Percentiles rank a stretch among this genome's conserved stretches.
Evolutionary conservation across 2,329 filamentous ascomycete species (phyloP).

Genomic region (Penicillium sp.): DNA sequence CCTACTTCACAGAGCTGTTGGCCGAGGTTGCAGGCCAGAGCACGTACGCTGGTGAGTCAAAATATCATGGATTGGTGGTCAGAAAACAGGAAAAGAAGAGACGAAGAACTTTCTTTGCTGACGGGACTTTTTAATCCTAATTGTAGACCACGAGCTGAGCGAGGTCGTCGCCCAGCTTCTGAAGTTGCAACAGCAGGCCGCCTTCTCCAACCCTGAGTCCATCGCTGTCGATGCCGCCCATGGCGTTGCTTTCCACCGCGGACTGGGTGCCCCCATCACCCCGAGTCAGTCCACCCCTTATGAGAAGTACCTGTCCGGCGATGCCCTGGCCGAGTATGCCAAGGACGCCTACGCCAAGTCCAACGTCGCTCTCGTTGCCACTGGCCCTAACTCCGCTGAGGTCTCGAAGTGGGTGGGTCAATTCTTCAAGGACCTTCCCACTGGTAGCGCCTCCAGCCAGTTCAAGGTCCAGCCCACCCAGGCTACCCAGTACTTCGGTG

Average conservation of each 20-base stretch:
- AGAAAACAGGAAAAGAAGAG: neutral
- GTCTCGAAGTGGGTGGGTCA: slow-evolving; percentile 85
- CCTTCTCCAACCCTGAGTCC: slow-evolving; percentile 57
- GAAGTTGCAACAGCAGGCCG: slow-evolving; percentile 67
- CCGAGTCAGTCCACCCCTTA: slow-evolving; percentile 66
- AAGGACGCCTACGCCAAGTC: slow-evolving; percentile 75
- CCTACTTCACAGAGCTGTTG: slow-evolving; percentile 94
- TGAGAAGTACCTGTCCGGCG: slow-evolving; percentile 68
- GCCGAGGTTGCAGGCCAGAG: slow-evolving; percentile 85
- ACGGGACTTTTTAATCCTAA: slow-evolving; percentile 8
- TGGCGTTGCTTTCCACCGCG: slow-evolving; percentile 82
- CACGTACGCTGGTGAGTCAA: slow-evolving; percentile 64
- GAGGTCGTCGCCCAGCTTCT: slow-evolving; percentile 79
- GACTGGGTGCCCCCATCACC: slow-evolving; percentile 73
- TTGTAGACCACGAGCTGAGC: slow-evolving; percentile 75
- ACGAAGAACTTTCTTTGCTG: slow-evolving; percentile 12
- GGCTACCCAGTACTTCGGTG: slow-evolving; percentile 83
- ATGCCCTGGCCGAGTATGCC: slow-evolving; percentile 69
- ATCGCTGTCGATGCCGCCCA: slow-evolving; percentile 84
- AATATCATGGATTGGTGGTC: neutral
- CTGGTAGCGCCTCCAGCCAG: slow-evolving; percentile 45
- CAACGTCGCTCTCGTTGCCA: slow-evolving; percentile 87
- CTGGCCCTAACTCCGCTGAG: slow-evolving; percentile 70
- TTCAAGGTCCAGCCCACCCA: slow-evolving; percentile 53
- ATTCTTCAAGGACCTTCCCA: slow-evolving; percentile 73